Percentiles rank a stretch among this genome's conserved stretches.
Evolutionary conservation across 345 rosid genomes (phyloP).

Genomic region (Eucalyptus shirleyi): DNA sequence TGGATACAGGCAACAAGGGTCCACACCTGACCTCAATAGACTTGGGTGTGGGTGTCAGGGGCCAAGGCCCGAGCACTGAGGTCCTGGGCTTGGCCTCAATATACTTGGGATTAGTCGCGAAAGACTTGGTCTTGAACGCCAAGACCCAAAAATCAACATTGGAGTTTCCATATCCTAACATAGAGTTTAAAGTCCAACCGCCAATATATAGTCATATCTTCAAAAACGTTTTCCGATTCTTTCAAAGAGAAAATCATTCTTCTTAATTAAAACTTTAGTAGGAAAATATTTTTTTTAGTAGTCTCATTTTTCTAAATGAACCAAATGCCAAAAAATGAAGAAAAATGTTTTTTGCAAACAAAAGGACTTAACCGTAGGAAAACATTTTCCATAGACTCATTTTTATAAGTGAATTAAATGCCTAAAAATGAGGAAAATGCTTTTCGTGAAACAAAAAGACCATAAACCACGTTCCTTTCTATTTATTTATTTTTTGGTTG

Average conservation of each 20-base stretch:
- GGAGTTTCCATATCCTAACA: background rate
- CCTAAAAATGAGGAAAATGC: background rate
- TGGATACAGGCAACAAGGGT: background rate
- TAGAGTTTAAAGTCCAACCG: background rate
- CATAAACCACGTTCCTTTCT: background rate
- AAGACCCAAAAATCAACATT: background rate
- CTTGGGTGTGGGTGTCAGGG: background rate
- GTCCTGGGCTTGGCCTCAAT: background rate
- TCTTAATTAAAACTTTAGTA: background rate
- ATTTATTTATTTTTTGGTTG: background rate
- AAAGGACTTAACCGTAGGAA: no score
- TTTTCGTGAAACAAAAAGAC: background rate
- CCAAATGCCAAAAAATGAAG: no score
- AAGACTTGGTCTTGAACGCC: background rate
- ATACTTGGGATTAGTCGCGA: background rate
- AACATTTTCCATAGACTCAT: no score
- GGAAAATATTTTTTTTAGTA: background rate
- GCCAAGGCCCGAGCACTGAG: background rate
- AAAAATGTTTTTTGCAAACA: no score
- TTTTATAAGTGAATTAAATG: no score
- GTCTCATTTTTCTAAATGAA: no score
- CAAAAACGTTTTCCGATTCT: no score
- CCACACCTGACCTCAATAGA: rapidly evolving
- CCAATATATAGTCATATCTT: background rate
- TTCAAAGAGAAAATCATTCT: no score